phyloP scores from a whole-genome alignment of 768 basidiomycete species.

The Lactarius hengduanensis region DNA sequence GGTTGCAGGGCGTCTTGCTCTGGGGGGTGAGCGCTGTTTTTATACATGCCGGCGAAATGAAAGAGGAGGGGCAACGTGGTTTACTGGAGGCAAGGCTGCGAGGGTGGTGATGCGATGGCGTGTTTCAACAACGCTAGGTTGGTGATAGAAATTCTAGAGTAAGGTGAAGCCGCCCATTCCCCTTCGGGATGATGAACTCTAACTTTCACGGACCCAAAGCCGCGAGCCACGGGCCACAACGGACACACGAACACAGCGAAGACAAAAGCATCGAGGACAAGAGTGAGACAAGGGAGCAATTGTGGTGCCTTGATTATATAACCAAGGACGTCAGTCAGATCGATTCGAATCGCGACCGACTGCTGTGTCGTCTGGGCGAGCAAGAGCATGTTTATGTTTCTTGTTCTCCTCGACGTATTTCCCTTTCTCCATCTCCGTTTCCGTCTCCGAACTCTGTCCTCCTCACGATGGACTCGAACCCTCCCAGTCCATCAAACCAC shows the following conservation, averaged over 20 bases:
- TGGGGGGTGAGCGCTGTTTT: slow-evolving; percentile 1
- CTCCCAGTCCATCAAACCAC: slow-evolving; percentile 32
- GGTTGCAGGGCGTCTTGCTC: not conserved
- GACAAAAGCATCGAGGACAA: not conserved
- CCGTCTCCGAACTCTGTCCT: slow-evolving; percentile 21
- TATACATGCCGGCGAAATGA: slow-evolving; percentile 11
- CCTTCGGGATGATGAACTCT: not conserved
- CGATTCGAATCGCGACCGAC: slow-evolving; percentile 12
- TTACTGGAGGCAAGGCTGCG: slow-evolving; percentile 14
- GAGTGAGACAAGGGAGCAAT: not conserved
- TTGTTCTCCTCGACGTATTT: slow-evolving; percentile 30
- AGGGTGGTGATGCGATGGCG: not conserved
- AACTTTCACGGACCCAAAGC: not conserved
- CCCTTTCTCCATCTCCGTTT: slow-evolving; percentile 27
- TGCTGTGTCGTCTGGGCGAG: not conserved
- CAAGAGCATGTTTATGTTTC: slow-evolving; percentile 16
- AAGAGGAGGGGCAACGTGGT: slow-evolving; percentile 17
- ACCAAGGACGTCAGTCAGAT: slow-evolving; percentile 5
- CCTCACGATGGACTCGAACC: slow-evolving; percentile 34
- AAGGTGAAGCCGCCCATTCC: not conserved
- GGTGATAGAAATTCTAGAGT: slow-evolving; percentile 7
- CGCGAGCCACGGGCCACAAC: not conserved
- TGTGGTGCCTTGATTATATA: slow-evolving; percentile 8
- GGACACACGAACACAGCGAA: not conserved
- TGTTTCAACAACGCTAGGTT: not conserved